Percentiles rank a stretch among this genome's conserved stretches.
Conservation (phyloP, 1,139 yeast species). For the Sugiyamaella sp. region DNA sequence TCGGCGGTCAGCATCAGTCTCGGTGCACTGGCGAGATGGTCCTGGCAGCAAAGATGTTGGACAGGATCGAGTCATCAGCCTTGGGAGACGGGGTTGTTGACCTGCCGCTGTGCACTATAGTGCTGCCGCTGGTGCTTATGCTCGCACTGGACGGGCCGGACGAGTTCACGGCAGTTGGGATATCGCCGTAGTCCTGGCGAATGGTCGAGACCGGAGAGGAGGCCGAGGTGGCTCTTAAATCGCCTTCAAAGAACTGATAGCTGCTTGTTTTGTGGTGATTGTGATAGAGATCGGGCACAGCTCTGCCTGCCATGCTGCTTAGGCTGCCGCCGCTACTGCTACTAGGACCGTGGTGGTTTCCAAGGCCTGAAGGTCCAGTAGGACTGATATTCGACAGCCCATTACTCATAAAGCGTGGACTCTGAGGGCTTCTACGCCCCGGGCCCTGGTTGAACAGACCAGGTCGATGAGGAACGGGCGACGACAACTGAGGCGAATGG, state of each 20-base stretch:
- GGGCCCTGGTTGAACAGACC: background rate
- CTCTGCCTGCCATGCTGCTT: slow-evolving; percentile 3
- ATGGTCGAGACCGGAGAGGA: slow-evolving; percentile 27
- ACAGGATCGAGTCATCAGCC: slow-evolving; percentile 20
- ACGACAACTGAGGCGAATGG: slow-evolving; percentile 17
- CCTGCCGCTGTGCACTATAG: slow-evolving; percentile 15
- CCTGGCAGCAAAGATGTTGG: slow-evolving; percentile 21
- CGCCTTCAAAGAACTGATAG: slow-evolving; percentile 28
- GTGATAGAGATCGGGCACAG: slow-evolving; percentile 16
- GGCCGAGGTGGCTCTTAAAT: slow-evolving; percentile 33
- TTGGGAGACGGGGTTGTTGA: slow-evolving; percentile 27
- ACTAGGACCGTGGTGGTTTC: slow-evolving; percentile 1
- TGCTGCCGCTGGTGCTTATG: slow-evolving; percentile 16
- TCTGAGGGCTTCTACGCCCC: slow-evolving; percentile 8
- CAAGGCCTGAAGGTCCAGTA: background rate
- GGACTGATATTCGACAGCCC: background rate
- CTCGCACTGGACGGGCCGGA: slow-evolving; percentile 24
- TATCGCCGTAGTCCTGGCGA: slow-evolving; percentile 19
- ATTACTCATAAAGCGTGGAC: slow-evolving; percentile 7
- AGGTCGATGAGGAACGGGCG: slow-evolving; percentile 19
- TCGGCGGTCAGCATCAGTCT: slow-evolving; percentile 14
- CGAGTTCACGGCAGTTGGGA: slow-evolving; percentile 17
- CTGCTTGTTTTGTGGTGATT: slow-evolving; percentile 29
- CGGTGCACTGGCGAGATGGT: slow-evolving; percentile 24
- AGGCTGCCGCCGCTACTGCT: slow-evolving; percentile 7